These are phyloP conservation scores for Postia placenta DNA, from an alignment of 768 basidiomycete genomes.

Conservation along the genomic window DNA sequence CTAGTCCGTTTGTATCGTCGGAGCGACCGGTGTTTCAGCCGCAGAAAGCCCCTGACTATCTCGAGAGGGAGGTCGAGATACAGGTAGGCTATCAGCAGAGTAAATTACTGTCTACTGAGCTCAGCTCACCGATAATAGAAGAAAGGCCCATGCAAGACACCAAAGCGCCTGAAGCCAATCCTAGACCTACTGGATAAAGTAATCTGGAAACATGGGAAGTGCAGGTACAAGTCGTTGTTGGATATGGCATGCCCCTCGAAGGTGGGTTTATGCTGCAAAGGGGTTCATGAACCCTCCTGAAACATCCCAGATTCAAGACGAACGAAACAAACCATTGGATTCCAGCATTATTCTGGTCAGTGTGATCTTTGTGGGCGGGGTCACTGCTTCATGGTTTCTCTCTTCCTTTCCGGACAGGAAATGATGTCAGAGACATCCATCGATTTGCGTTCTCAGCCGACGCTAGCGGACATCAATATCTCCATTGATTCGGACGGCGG, in stretches of 20 bases:
- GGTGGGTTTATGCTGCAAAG: slow-evolving; percentile 30
- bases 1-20: slow-evolving; percentile 44
- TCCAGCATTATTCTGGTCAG: slow-evolving; percentile 58
- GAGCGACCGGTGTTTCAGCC: slow-evolving; percentile 20
- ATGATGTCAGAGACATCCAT: slow-evolving; percentile 67
- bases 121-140: slow-evolving; percentile 22
- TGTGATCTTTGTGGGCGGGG: not conserved
- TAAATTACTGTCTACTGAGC: slow-evolving; percentile 1
- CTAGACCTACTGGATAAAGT: slow-evolving; percentile 53
- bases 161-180: slow-evolving; percentile 57
- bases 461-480: slow-evolving; percentile 28
- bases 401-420: slow-evolving; percentile 39
- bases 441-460: slow-evolving; percentile 48
- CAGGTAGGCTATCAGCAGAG: slow-evolving; percentile 44
- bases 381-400: not conserved
- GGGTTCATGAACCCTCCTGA: not conserved
- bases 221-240: slow-evolving; percentile 60
- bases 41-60: slow-evolving; percentile 42
- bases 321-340: slow-evolving; percentile 44
- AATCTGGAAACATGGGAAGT: slow-evolving; percentile 62
- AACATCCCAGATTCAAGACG: slow-evolving; percentile 32
- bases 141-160: slow-evolving; percentile 56
- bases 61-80: slow-evolving; percentile 65
- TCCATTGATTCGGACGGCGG: slow-evolving; percentile 52
- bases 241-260: slow-evolving; percentile 74